Percentiles rank a stretch among this genome's conserved stretches.
These are phyloP conservation scores for Leccinum obscurum DNA, from an alignment of 768 basidiomycete species.

Conservation along the genomic window DNA sequence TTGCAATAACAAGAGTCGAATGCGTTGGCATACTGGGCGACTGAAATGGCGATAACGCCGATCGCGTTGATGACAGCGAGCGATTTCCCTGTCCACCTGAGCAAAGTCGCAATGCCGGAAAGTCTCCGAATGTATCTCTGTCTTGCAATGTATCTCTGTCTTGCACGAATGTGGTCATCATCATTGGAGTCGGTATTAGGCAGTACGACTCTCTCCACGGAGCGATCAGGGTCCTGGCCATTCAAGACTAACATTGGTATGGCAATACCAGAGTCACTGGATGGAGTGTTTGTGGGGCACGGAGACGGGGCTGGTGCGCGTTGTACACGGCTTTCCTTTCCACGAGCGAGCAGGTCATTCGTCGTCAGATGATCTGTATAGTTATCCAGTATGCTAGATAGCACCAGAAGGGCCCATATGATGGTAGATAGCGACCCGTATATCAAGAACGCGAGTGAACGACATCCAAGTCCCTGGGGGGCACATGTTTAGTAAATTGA, in stretches of 20 bases:
- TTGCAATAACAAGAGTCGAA: slow-evolving; percentile 33
- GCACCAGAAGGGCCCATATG: slow-evolving; percentile 28
- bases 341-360: neutral
- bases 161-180: neutral
- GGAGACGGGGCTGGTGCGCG: neutral
- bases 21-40: slow-evolving; percentile 31
- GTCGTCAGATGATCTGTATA: neutral
- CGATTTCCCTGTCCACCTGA: slow-evolving; percentile 29
- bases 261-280: neutral
- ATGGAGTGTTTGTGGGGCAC: too few relatives aligned
- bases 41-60: slow-evolving; percentile 23
- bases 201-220: neutral
- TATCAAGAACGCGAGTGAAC: slow-evolving; percentile 18
- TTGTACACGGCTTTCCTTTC: neutral
- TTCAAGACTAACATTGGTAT: neutral
- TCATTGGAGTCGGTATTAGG: neutral
- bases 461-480: slow-evolving; percentile 29
- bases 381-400: slow-evolving; percentile 20
- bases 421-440: slow-evolving; percentile 18
- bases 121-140: neutral
- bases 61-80: slow-evolving; percentile 31
- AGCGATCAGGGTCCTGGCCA: neutral
- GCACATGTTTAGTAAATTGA: neutral
- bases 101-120: slow-evolving; percentile 6
- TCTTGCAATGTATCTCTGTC: neutral